These are phyloP conservation scores for Syncephalastrum racemosum DNA, from an alignment of 371 early-diverging fungal genomes.

Conservation along the genomic window DNA sequence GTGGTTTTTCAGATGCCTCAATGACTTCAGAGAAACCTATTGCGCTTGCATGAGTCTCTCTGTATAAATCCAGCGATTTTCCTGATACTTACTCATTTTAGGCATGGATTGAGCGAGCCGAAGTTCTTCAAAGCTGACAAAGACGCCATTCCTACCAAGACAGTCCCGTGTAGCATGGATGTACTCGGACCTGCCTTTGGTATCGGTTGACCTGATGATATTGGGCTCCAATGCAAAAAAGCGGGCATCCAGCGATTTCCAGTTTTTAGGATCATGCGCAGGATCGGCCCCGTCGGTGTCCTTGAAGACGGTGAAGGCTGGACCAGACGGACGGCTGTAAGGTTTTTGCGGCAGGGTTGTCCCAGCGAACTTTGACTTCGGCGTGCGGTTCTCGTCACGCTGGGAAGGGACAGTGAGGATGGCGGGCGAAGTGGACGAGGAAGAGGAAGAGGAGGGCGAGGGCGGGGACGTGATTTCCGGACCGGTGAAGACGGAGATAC, in stretches of 20 bases:
- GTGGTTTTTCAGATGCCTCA: background rate
- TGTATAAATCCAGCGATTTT: no score
- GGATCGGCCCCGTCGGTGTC: slow-evolving; percentile 16
- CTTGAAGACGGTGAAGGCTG: slow-evolving; percentile 44
- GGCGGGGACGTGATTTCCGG: slow-evolving; percentile 14
- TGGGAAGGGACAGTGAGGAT: slow-evolving; percentile 4
- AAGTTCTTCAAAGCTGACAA: slow-evolving; percentile 15
- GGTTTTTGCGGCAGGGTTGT: slow-evolving; percentile 44
- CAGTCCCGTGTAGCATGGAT: slow-evolving; percentile 6
- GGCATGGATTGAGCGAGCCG: background rate
- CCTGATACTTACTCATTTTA: no score
- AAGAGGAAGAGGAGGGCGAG: slow-evolving; percentile 8
- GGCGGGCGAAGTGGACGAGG: slow-evolving; percentile 20
- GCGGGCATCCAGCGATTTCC: no score
- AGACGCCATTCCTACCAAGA: background rate
- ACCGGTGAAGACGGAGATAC: slow-evolving; percentile 9
- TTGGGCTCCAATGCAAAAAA: background rate
- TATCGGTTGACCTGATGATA: slow-evolving; percentile 7
- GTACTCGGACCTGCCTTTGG: slow-evolving; percentile 8
- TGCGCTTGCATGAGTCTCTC: no score
- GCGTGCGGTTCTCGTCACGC: slow-evolving; percentile 51
- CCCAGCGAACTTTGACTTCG: slow-evolving; percentile 51
- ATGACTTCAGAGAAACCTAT: slow-evolving; percentile 3
- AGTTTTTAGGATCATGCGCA: no score
- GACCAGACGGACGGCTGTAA: slow-evolving; percentile 13